phyloP scores from a whole-genome alignment of 495 filamentous ascomycete genomes.

The Aspergillus indologenus region DNA sequence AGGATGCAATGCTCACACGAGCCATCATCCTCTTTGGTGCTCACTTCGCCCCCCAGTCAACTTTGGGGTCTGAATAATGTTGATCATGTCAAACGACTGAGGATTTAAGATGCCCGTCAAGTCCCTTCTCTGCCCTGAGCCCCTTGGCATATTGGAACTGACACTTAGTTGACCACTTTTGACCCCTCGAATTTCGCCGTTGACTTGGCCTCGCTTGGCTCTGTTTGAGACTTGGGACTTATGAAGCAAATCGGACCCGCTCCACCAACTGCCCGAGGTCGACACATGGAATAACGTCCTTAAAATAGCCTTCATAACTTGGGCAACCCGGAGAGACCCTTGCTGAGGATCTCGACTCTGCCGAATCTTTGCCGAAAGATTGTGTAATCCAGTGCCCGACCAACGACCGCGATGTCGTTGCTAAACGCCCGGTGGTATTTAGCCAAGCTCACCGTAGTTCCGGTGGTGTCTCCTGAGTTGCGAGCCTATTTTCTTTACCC shows the following conservation, averaged over 20 bases:
- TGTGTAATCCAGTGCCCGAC: neutral
- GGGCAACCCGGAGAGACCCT: neutral
- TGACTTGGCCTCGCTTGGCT: constrained; percentile 4
- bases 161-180: neutral
- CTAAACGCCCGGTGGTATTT: neutral
- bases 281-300: neutral
- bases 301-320: neutral
- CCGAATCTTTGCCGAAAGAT: neutral
- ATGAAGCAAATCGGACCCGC: neutral
- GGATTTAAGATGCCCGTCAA: neutral
- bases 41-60: constrained; percentile 2
- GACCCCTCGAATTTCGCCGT: constrained; percentile 3
- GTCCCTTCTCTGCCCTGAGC: neutral
- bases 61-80: neutral
- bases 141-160: neutral
- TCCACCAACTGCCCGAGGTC: neutral
- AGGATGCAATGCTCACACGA: neutral
- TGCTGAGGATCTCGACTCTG: neutral
- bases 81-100: neutral
- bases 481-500: no score
- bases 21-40: neutral
- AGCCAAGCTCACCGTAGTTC: neutral
- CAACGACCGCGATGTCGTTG: neutral
- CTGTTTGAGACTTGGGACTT: neutral
- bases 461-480: no score